Conservation (phyloP, 2,329 filamentous ascomycete genomes). For the Pseudonectria foliicola region DNA sequence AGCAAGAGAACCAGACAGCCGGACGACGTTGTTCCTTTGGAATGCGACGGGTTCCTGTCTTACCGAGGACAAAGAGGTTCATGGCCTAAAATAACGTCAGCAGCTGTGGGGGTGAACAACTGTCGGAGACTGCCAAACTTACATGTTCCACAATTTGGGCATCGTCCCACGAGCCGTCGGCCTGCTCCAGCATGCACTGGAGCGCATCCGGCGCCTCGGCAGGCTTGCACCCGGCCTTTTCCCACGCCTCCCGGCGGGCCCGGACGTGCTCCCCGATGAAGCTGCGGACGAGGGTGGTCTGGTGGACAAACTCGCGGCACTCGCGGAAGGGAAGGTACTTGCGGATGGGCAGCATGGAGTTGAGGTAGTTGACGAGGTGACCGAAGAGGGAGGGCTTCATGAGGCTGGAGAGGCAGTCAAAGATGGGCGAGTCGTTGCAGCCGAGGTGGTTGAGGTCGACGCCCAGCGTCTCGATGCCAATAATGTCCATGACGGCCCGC, state of each 20-base stretch:
- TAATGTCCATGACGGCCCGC: slow-evolving; percentile 28
- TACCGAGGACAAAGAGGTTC: slow-evolving; percentile 36
- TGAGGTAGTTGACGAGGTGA: slow-evolving; percentile 25
- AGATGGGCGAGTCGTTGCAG: slow-evolving; percentile 17
- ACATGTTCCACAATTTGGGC: slow-evolving; percentile 23
- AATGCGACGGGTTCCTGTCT: not conserved
- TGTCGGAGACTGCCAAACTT: not conserved
- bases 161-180: slow-evolving; percentile 14
- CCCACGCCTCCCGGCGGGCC: slow-evolving; percentile 3
- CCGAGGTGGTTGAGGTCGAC: slow-evolving; percentile 28
- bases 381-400: slow-evolving; percentile 20
- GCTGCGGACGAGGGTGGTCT: slow-evolving; percentile 22
- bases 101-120: not conserved
- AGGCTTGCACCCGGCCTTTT: slow-evolving; percentile 1
- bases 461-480: slow-evolving; percentile 27
- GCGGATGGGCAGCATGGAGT: slow-evolving; percentile 28
- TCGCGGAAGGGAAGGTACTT: slow-evolving; percentile 29
- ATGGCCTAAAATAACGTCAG: slow-evolving; percentile 32
- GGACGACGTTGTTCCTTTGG: too few relatives aligned
- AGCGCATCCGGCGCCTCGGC: slow-evolving; percentile 16
- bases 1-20: too few relatives aligned
- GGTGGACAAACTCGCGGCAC: slow-evolving; percentile 28
- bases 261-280: slow-evolving; percentile 21
- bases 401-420: slow-evolving; percentile 14
- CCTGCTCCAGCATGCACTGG: slow-evolving; percentile 28